Evolutionary conservation across 2,329 filamentous ascomycete species (phyloP).

Genomic region (Penicillium sp.): DNA sequence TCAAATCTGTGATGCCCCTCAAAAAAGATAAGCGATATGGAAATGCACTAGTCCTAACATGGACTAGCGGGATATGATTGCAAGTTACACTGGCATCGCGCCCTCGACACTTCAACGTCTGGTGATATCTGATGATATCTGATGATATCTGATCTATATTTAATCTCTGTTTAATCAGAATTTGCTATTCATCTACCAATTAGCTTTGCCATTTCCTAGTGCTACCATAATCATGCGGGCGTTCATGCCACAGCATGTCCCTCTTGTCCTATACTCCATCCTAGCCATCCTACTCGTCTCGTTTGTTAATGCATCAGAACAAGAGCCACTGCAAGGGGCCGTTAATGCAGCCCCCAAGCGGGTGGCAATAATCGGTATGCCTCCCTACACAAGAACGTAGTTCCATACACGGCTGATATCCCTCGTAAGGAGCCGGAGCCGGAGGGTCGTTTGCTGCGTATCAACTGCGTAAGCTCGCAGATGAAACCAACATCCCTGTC

Average conservation of each 20-base stretch:
- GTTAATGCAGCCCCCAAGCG: conserved; percentile 24
- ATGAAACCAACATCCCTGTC: conserved; percentile 56
- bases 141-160: background rate
- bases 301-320: conserved; percentile 20
- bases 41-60: background rate
- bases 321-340: conserved; percentile 22
- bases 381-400: background rate
- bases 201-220: background rate
- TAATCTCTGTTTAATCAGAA: background rate
- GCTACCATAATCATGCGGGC: background rate
- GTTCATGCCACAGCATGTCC: background rate
- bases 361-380: conserved; percentile 38
- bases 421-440: conserved; percentile 75
- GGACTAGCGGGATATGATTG: background rate
- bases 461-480: conserved; percentile 70
- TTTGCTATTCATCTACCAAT: background rate
- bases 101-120: background rate
- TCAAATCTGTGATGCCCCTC: conserved; percentile 14
- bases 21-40: conserved; percentile 29
- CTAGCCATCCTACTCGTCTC: conserved; percentile 14
- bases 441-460: conserved; percentile 86
- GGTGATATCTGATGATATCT: background rate
- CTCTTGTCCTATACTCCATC: conserved; percentile 10
- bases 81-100: background rate
- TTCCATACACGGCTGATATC: background rate